Conservation (phyloP, 1,284 basidiomycete species). For the Ceratobasidium sp. region DNA sequence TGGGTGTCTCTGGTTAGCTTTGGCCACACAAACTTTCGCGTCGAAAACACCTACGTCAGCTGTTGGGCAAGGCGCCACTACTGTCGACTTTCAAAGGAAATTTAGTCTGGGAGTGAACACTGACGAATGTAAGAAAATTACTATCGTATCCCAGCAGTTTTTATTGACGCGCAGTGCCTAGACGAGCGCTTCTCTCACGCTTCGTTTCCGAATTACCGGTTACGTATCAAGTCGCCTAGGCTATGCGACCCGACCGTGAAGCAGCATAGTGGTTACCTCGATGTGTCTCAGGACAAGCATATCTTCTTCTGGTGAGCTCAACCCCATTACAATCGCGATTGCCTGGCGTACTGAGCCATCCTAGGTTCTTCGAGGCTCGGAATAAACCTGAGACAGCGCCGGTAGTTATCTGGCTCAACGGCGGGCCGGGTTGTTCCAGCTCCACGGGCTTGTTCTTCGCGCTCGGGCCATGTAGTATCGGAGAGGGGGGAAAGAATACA, state of each 20-base stretch:
- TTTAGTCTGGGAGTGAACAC: too few relatives aligned
- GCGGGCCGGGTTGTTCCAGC: conserved; percentile 59
- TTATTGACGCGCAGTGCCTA: conserved; percentile 30
- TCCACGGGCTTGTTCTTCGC: conserved; percentile 60
- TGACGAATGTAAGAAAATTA: too few relatives aligned
- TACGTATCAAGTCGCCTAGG: conserved; percentile 59
- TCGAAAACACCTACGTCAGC: too few relatives aligned
- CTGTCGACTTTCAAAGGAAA: too few relatives aligned
- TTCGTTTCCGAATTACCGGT: conserved; percentile 62
- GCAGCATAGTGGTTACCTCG: conserved; percentile 65
- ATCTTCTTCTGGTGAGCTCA: conserved; percentile 56
- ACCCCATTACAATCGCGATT: too few relatives aligned
- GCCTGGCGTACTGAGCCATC: conserved; percentile 20
- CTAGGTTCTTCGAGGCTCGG: conserved; percentile 61
- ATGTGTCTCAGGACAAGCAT: conserved; percentile 63
- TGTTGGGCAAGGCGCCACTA: too few relatives aligned
- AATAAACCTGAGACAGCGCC: conserved; percentile 63
- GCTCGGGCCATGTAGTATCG: conserved; percentile 65
- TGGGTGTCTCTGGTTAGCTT: too few relatives aligned
- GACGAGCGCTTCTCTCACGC: conserved; percentile 62
- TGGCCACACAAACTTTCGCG: too few relatives aligned
- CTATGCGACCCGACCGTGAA: conserved; percentile 64
- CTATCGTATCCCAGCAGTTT: too few relatives aligned
- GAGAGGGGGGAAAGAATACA: conserved; percentile 60
- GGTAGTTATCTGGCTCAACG: conserved; percentile 64